These are phyloP conservation scores for Heliamphora pulchella DNA, from an alignment of 179 eudicot species.

Conservation along the genomic window DNA sequence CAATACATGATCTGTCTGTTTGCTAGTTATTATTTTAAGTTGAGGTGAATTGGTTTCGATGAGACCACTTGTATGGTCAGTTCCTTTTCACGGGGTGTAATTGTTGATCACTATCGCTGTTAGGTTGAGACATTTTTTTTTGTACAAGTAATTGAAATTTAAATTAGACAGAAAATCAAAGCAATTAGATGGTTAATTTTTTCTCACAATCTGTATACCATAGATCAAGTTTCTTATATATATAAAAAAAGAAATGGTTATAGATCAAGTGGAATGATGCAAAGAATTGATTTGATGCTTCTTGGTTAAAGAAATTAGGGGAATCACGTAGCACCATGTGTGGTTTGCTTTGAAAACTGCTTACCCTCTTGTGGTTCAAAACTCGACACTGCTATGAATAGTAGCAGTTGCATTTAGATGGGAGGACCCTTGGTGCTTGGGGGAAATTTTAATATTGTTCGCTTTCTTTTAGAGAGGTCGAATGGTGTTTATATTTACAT, in stretches of 20 bases:
- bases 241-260: no score
- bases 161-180: not conserved
- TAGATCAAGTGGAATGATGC: not conserved
- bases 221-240: no score
- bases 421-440: not conserved
- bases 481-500: no score
- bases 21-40: not conserved
- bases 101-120: no score
- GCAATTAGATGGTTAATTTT: not conserved
- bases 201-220: not conserved
- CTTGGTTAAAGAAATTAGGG: not conserved
- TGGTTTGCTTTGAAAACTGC: not conserved
- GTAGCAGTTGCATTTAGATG: slow-evolving; percentile 1
- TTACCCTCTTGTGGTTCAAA: not conserved
- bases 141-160: not conserved
- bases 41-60: not conserved
- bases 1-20: not conserved
- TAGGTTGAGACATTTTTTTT: no score
- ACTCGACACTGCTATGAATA: not conserved
- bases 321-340: not conserved
- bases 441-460: not conserved
- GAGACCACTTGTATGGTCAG: not conserved
- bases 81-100: no score
- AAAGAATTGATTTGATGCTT: not conserved
- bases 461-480: not conserved